Evolutionary conservation across 441 rosid genomes (phyloP), one percentile per base, ranked within the genome.

Genomic region (Raphanus hybrid): DNA sequence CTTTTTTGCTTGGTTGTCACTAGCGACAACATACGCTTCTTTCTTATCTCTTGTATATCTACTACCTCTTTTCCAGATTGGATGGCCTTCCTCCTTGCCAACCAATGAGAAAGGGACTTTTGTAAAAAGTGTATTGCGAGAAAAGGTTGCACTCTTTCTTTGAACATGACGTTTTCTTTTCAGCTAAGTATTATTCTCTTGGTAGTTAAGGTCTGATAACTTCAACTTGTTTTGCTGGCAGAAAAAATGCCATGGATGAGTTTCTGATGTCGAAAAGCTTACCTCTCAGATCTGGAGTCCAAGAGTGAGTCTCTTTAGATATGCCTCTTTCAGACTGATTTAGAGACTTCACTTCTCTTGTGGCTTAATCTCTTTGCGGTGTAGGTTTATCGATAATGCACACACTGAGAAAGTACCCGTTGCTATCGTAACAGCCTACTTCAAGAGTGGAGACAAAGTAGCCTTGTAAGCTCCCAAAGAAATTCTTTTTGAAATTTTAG

Each of bases 31-130:
- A 58, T 45, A 65, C 48, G 50, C 59, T 75, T 75, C 81, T 15
- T 64, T 43, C 15, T 54, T 45, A 69, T 76, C 35, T 39, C 9
- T 73, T 50, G 39, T 27, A 26, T 66, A 12, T 7, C 32, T 29
- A 29, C 52, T 8, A 34, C 73, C 54, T 29, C 52, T 79, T 61
- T 85, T 77, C 88, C 88, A 94, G 96, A 92, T 92, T 85, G 97
- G 99, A 63, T 94, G 97, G 99, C 99, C 99, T 77, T 87, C 91
- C 69, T 90, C 96, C n/a, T 78, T 94, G 86, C 97, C 99, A 39
- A 92, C 99, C 34, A 94, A 69, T 63, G 97, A 94, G 88, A 91
- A 91, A 81, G 84, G 79, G 65, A 9, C 88, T 8, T 92, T 94
- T 75, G 82, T 91, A 60, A 89, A 89, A 85, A 86, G 86, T 45